Conservation (phyloP, 2,329 filamentous ascomycete genomes). For the Penicillium hordei region DNA sequence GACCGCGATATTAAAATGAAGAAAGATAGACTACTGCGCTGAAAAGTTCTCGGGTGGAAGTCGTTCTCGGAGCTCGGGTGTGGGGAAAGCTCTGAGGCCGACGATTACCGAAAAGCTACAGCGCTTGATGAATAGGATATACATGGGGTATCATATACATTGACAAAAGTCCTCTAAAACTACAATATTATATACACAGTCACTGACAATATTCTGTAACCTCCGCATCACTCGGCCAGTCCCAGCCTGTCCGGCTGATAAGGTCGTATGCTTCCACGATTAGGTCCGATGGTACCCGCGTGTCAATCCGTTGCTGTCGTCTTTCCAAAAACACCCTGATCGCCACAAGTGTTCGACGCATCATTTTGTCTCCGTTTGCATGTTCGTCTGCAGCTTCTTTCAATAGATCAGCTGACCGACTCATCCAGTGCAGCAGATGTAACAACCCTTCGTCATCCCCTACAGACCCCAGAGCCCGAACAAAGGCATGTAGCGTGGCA, state of each 20-base stretch:
- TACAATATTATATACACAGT: constrained; percentile 22
- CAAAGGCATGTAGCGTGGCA: constrained; percentile 43
- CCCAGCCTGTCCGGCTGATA: constrained; percentile 38
- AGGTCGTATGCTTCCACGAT: constrained; percentile 40
- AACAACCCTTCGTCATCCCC: constrained; percentile 43
- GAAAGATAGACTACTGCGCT: not conserved
- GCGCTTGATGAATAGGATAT: not conserved
- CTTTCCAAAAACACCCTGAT: constrained; percentile 43
- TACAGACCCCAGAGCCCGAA: constrained; percentile 42
- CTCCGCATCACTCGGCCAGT: constrained; percentile 46
- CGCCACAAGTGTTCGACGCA: constrained; percentile 44
- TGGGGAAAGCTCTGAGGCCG: constrained; percentile 26
- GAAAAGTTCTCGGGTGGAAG: constrained; percentile 2
- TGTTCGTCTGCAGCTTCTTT: constrained; percentile 37
- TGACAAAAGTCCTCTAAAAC: constrained; percentile 16
- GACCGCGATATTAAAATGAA: not conserved
- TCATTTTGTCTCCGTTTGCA: constrained; percentile 38
- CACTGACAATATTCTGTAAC: constrained; percentile 36
- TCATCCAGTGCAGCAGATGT: constrained; percentile 46
- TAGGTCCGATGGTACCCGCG: constrained; percentile 28
- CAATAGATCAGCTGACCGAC: constrained; percentile 32
- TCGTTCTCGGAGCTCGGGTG: constrained; percentile 14
- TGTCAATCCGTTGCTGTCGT: constrained; percentile 23
- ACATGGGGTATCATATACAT: constrained; percentile 20
- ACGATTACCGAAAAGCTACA: constrained; percentile 21